Percentiles rank a stretch among this genome's conserved stretches.
These are phyloP conservation scores for Exophiala aquamarina DNA, from an alignment of 2,329 filamentous ascomycete genomes.

Conservation along the genomic window DNA sequence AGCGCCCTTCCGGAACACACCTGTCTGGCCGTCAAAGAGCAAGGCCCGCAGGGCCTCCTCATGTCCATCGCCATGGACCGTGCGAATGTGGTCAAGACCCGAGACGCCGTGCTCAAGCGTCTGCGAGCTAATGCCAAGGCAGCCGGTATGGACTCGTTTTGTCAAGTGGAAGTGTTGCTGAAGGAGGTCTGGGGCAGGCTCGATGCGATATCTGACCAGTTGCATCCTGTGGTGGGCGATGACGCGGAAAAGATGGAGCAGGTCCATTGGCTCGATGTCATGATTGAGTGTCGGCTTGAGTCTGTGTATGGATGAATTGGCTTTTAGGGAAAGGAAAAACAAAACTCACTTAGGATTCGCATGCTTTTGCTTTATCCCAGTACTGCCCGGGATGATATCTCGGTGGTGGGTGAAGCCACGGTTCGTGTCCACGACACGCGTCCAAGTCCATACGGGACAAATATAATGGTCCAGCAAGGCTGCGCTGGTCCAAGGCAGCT, in stretches of 20 bases:
- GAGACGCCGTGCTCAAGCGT: neutral
- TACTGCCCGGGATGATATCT: too few species aligned
- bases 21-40: neutral
- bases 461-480: too few species aligned
- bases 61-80: neutral
- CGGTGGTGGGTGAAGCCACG: too few species aligned
- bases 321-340: too few species aligned
- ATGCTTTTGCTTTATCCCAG: too few species aligned
- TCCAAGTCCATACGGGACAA: too few species aligned
- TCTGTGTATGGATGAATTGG: slow-evolving; percentile 1
- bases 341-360: too few species aligned
- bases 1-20: neutral
- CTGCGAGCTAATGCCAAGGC: neutral
- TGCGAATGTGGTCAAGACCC: neutral
- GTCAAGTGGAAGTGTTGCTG: neutral
- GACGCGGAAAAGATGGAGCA: neutral
- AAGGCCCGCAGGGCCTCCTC: neutral
- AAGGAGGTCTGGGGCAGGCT: neutral
- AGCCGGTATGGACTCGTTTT: neutral
- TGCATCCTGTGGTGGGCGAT: neutral
- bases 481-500: too few species aligned
- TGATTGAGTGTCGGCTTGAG: slow-evolving; percentile 6
- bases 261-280: slow-evolving; percentile 7
- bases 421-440: too few species aligned
- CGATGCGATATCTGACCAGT: neutral